Percentiles rank a stretch among this genome's conserved stretches.
Conservation (phyloP, 2,329 filamentous ascomycete genomes). For the Aspergillus flavus region DNA sequence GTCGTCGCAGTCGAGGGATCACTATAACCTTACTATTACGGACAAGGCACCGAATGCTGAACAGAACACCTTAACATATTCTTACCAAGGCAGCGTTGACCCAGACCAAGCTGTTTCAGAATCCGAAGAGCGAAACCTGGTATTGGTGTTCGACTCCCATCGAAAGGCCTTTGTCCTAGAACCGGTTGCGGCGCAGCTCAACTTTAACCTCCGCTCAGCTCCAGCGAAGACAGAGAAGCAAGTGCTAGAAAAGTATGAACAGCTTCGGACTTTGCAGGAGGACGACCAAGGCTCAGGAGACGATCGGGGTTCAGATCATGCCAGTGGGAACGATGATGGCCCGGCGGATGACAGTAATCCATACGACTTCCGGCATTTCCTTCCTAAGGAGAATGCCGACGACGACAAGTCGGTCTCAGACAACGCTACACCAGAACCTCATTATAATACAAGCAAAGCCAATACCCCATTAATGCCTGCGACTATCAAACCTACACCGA, state of each 20-base stretch:
- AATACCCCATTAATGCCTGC: constrained; percentile 38
- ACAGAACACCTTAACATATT: constrained; percentile 40
- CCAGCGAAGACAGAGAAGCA: constrained; percentile 67
- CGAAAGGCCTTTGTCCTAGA: constrained; percentile 81
- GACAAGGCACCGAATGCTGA: constrained; percentile 45
- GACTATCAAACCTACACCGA: constrained; percentile 29
- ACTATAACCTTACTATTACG: constrained; percentile 45
- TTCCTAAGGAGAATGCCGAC: constrained; percentile 43
- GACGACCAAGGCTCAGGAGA: constrained; percentile 40
- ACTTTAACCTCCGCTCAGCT: constrained; percentile 79
- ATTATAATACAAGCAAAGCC: constrained; percentile 32
- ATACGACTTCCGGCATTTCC: constrained; percentile 54
- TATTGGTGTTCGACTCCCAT: constrained; percentile 73
- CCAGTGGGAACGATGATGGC: constrained; percentile 47
- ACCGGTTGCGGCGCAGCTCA: constrained; percentile 76
- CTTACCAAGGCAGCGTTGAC: constrained; percentile 46
- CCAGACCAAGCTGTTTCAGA: constrained; percentile 32
- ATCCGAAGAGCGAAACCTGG: constrained; percentile 38
- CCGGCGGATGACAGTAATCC: constrained; percentile 49
- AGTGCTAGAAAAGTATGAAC: constrained; percentile 68
- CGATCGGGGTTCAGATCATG: constrained; percentile 32
- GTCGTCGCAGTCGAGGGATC: constrained; percentile 35
- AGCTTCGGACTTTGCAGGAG: constrained; percentile 54
- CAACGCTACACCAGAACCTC: constrained; percentile 40
- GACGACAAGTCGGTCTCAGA: constrained; percentile 38